Evolutionary conservation across 306 rosid species (phyloP), one percentile per base, ranked within the genome.

Genomic region (Quercus agrifolia): DNA sequence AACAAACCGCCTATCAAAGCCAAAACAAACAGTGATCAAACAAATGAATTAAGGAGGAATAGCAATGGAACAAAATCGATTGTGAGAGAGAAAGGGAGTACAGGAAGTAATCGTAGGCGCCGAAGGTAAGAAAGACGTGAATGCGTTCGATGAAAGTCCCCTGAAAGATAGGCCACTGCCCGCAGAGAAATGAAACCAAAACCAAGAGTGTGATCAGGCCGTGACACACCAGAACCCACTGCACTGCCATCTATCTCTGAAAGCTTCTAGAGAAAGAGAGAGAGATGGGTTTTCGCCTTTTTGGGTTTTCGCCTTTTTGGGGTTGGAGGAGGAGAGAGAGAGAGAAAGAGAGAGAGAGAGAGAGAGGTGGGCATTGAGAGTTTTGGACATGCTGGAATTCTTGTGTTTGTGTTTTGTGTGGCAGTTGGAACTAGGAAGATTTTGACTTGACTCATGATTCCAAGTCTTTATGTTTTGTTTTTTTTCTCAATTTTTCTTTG

Each of bases 81-180:
- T 35, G 46, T 21, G 31, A 73, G 56, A 71, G 41, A 66, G 6
- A 19, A 8, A 9, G 49, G 21, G 56, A 18, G 66, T 79, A 95
- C 99, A 89, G 82, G 64, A 95, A 88, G 87, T 92, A 93, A 83
- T 93, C 91, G 89, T 89, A 91, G 75, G 92, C 91, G 71, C 94
- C 99, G 87, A 44, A 95, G 83, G 92, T 89, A 77, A 95, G 80
- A 76, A 91, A 95, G 49, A 51, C 17, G 83, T 93, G 88, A 70
- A 95, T 78, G 80, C 98, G 94, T 77, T 87, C 87, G 71, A 95
- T 86, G 82, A 91, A 90, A 61, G 99, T 95, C 85, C 93, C 93
- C 19, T 91, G 80, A 64, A 95, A 91, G 90, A 95, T 95, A 71
- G 98, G 92, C 99, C 99, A 95, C 15, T 91, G 92, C 55, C 99